Evolutionary conservation across 768 basidiomycete species (phyloP).

Genomic region (Termitomyces sp.): DNA sequence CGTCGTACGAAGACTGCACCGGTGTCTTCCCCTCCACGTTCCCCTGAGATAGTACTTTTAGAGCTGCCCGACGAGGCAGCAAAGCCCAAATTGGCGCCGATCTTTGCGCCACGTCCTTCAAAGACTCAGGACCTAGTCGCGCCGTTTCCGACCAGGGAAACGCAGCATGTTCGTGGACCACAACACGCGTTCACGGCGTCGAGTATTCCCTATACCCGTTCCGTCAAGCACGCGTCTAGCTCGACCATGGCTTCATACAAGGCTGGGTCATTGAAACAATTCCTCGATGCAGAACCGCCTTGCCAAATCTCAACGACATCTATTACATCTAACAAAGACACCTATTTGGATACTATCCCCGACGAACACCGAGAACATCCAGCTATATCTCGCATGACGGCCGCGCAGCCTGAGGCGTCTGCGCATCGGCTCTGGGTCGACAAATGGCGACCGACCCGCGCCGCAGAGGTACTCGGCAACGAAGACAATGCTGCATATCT

Average conservation of each 20-base stretch:
- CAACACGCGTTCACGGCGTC: constrained; percentile 34
- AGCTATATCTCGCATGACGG: constrained; percentile 36
- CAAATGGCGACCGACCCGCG: constrained; percentile 69
- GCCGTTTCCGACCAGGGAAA: constrained; percentile 43
- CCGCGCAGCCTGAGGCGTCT: constrained; percentile 4
- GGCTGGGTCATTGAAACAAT: neutral
- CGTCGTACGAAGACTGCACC: constrained; percentile 17
- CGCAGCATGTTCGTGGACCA: constrained; percentile 59
- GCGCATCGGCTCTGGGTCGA: constrained; percentile 59
- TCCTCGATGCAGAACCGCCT: neutral
- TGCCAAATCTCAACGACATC: neutral
- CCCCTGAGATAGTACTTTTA: neutral
- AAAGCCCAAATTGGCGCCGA: neutral
- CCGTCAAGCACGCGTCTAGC: neutral
- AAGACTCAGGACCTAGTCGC: constrained; percentile 16
- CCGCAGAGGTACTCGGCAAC: constrained; percentile 77
- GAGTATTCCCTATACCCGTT: constrained; percentile 7
- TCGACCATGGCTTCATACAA: neutral
- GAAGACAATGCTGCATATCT: constrained; percentile 64
- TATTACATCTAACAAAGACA: constrained; percentile 4
- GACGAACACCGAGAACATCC: constrained; percentile 39
- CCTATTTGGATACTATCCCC: constrained; percentile 21
- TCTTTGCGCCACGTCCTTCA: neutral
- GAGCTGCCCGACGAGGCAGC: constrained; percentile 1
- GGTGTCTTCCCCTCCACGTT: too few relatives aligned